These are phyloP conservation scores for Apiotrichum mycotoxinovorans DNA, from an alignment of 1,284 basidiomycete genomes.

Conservation along the genomic window DNA sequence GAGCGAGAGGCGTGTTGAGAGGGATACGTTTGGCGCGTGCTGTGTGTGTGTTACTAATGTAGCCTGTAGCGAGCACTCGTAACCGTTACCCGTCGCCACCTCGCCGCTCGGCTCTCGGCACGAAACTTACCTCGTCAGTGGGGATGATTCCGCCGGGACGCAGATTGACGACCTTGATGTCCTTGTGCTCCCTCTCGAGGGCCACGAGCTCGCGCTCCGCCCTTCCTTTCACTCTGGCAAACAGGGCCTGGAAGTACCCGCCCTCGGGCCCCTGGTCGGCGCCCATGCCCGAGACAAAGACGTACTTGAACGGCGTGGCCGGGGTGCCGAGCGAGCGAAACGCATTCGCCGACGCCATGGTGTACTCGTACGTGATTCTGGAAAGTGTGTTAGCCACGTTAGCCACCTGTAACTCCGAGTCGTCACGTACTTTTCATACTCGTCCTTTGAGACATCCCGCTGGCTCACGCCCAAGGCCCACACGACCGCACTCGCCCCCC, in stretches of 20 bases:
- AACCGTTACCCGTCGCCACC: too few species aligned
- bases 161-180: conserved; percentile 22
- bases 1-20: not conserved
- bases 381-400: not conserved
- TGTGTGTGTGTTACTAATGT: not conserved
- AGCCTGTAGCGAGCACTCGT: too few species aligned
- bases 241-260: conserved; percentile 9
- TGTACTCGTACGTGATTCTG: conserved; percentile 36
- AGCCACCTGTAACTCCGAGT: not conserved
- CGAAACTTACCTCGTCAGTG: conserved; percentile 26
- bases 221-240: conserved; percentile 26
- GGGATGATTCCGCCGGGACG: conserved; percentile 30
- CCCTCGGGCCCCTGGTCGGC: conserved; percentile 21
- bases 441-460: conserved; percentile 27
- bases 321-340: conserved; percentile 23
- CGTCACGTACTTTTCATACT: conserved; percentile 31
- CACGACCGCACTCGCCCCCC: conserved; percentile 16
- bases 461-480: conserved; percentile 37
- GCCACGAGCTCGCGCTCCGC: conserved; percentile 25
- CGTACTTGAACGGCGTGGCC: conserved; percentile 28
- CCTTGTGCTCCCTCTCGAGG: conserved; percentile 1
- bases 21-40: conserved; percentile 7
- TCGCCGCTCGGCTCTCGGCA: too few species aligned
- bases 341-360: conserved; percentile 19
- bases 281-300: conserved; percentile 32